Evolutionary conservation across 2,329 filamentous ascomycete genomes (phyloP), one percentile per base, ranked within the genome.

Genomic region (Neofusicoccum laricinum): DNA sequence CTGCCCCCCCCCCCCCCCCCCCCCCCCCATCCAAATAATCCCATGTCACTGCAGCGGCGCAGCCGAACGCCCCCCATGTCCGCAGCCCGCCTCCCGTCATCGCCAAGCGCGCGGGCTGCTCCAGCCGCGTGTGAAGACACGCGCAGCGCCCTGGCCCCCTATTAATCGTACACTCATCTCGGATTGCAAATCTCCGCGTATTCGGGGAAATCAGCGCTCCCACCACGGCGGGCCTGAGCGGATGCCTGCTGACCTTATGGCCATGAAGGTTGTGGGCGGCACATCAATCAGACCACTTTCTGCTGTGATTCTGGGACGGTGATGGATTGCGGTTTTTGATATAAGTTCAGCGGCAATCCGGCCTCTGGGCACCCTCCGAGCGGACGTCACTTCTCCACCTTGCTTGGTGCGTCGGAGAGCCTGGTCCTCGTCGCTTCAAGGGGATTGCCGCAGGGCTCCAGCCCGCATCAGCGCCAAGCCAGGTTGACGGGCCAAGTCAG

Each of bases 401-500:
- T 17, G n/a, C 41, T 46, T 59, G 41, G 55, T 30, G 12, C 30
- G 30, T 11, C 55, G 4, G 55, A 14, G 21, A 19, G 40, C n/a
- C 21, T 45, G 40, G 40, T 30, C 40, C 38, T 25, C 25, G 50
- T 45, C 40, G 25, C 53, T 12, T 46, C 55, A 46, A 59, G 55
- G 40, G 41, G 41, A 15, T 14, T 36, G 40, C 55, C 40, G 55
- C 40, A 21, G n/a, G 46, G 55, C 55, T 38, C 40, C 38, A 57
- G 53, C 14, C 53, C 55, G 55, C 55, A 59, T 59, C 55, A 59
- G 41, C 30, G 55, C 55, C 55, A 59, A 59, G 55, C 41, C 25
- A 14, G 5, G 55, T 46, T 59, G 55, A 46, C 41, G 40, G 6
- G 55, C 55, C 55, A 59, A 59, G 55, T 59, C 55, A 59, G 55